Evolutionary conservation across 768 basidiomycete species (phyloP), one percentile per base, ranked within the genome.

Genomic region (Coprinopsis strossmayeri): DNA sequence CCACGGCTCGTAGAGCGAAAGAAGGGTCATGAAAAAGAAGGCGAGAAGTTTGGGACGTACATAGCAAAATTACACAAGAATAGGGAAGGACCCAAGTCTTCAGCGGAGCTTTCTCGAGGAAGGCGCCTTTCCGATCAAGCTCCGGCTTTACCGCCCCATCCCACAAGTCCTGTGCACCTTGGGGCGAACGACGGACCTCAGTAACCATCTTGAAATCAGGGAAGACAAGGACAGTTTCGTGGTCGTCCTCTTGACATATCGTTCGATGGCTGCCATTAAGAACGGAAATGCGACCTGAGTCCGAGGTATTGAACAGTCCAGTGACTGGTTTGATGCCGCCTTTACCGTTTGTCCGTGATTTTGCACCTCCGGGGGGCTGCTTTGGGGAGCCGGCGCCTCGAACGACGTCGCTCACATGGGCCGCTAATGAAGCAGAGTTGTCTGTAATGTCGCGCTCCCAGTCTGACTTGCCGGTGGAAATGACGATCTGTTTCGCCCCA

Each of bases 151-250:
- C 71, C 1, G 79, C 74, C 23, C 69, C 66, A 26, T 75, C 66
- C 79, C 83, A 91, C 18, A 96, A 67, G 25, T 74, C 72, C 49
- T 79, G 69, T 4, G 92, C 93, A 21, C 87, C 88, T 1, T 75
- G 69, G 12, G 61, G 49, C 0, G 83, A 76, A 27, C 80, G 71
- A 20, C 78, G 77, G 12, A 97, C 81, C 45, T 84, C 83, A 1
- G 80, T 74, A 24, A 94, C 76, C 39, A 92, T 73, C 55, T 82
- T 91, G 71, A 84, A 98, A 65, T 99, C 95, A 4, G 95, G 95
- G 57, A 99, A 81, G 1, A 97, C 78, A 35, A 99, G 73, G 15
- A 94, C 87, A 0, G 87, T 87, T 55, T 94, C 85, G 45, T 72
- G 69, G 42, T 78, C 71, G 28, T 74, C 61, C 48, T 82, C 73